Base-by-base conservation (phyloP, 164 flowering plant species). In the Macadamia tetraphylla region DNA sequence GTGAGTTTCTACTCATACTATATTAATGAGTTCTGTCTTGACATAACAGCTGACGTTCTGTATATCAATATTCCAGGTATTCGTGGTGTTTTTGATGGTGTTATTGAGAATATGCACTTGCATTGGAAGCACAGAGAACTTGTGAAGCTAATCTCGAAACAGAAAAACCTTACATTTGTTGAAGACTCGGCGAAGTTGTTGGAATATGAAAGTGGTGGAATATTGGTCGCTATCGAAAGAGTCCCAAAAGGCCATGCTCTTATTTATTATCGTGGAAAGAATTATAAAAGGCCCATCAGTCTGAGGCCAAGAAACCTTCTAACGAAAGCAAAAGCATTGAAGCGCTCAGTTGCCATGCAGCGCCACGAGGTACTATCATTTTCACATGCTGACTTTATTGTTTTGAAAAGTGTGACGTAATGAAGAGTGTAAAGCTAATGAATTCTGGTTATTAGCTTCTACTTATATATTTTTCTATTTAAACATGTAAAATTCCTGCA, bases 51-150 rank as follows among this genome's bases (percentile, higher is more conserved):
- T 73, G 15, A 51, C 42, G 15, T 18, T 58, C 62, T 57, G 6
- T 55, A 3, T 31, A 44, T 66, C 32, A 2, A 35, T 59, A 11
- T 74, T 51, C 29, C 85, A 94, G 98, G 98, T 18, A 86, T 92
- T 71, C 92, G 99, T 76, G 99, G 99, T 69, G 96, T 94, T 70
- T 94, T 94, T 79, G 97, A 92, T 84, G 99, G 97, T 70, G 97
- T 92, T 71, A 84, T 94, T 72, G 97, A 92, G 82, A 91, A 94
- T 79, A 94, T 94, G 98, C 98, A 94, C 82, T 77, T 95, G 80
- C 98, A 92, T 69, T 95, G 99, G 99, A 95, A 92, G 82, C 86
- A 95, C 76, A 84, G 98, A 76, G 99, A 95, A 70, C 84, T 95
- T 66, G 99, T 95, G 71, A 95, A 95, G 74, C 80, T 95, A 42